phyloP scores from a whole-genome alignment of 1,284 basidiomycete species.

The Macrocystidia cucumis region DNA sequence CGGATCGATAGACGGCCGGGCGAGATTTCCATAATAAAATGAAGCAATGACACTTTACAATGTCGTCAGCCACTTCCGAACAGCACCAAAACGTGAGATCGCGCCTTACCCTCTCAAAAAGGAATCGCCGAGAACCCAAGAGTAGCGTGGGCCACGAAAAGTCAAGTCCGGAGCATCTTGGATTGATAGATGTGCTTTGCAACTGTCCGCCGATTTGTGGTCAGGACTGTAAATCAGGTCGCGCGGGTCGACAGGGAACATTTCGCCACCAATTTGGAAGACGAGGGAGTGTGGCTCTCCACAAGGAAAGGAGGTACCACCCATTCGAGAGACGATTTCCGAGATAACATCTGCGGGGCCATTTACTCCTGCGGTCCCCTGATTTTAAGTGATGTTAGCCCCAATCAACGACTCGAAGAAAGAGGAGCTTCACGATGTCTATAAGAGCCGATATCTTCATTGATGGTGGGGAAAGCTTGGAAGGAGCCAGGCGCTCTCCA shows the following conservation, averaged over 20 bases:
- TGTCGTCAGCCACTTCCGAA: conserved; percentile 1
- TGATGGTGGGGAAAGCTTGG: conserved; percentile 25
- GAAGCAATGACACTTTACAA: conserved; percentile 37
- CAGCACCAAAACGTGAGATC: not conserved
- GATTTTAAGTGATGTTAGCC: not conserved
- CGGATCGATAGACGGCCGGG: conserved; percentile 33
- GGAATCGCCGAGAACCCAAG: conserved; percentile 48
- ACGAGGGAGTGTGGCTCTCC: conserved; percentile 39
- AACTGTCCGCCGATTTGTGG: conserved; percentile 29
- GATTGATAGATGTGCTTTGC: conserved; percentile 42
- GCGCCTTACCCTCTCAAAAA: conserved; percentile 40
- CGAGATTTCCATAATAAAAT: conserved; percentile 63
- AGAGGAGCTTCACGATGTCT: conserved; percentile 33
- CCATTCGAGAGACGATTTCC: conserved; percentile 29
- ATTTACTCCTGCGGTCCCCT: conserved; percentile 51
- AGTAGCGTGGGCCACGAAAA: conserved; percentile 31
- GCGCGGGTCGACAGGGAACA: conserved; percentile 61
- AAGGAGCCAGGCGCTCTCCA: conserved; percentile 37
- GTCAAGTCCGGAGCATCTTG: conserved; percentile 36
- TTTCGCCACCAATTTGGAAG: conserved; percentile 55
- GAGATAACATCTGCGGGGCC: conserved; percentile 47
- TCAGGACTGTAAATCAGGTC: conserved; percentile 46
- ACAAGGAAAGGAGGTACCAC: conserved; percentile 33
- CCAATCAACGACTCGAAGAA: conserved; percentile 5
- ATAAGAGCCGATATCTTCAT: conserved; percentile 40